Base-by-base conservation (phyloP, 768 basidiomycete species). In the Leccinum longicurvipes region DNA sequence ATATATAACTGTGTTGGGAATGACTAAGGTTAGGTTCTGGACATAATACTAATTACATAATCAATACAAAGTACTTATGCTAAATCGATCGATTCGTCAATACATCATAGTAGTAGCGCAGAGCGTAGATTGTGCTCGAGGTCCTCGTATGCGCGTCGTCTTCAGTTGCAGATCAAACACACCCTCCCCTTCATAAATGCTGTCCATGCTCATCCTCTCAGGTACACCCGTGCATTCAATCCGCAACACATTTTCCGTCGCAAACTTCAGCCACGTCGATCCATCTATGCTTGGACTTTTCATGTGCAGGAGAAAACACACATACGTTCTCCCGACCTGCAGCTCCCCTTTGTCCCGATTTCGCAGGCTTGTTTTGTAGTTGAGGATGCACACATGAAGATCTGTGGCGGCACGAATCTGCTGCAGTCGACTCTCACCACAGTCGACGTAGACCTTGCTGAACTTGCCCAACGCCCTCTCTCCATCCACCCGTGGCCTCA, bases 241-340 rank as follows among this genome's bases (percentile, higher is more conserved):
- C 19, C 47, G 55, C 34, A 68, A 48, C n/a, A 63, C 27, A 45
- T 67, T 68, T 25, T 67, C 64, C 14, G 66, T 61, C 31, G 59
- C 45, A 44, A 67, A 53, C 56, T 67, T 67, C 45, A 66, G 56
- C 67, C 67, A 68, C 19, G 57, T 55, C 19, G 54, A 19, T 42
- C 51, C 57, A 14, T 51, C 58, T 23, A 19, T 36, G 19, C 28
- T 45, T 9, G 17, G 46, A 9, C 24, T 12, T 21, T 59, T 19
- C 58, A 53, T 53, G 15, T 63, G 54, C 1, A 68, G 55, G 9
- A 67, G 62, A 39, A 67, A 66, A 46, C 66, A 66, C 25, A 66
- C 29, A 23, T 66, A 68, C 11, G 55, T 52, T 51, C 27, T 48
- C 27, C 66, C 58, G 3, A 59, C 60, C 4, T 58, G 60, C 21